Evolutionary conservation across 2,329 filamentous ascomycete genomes (phyloP).

Genomic region (Raffaelea albimanens): DNA sequence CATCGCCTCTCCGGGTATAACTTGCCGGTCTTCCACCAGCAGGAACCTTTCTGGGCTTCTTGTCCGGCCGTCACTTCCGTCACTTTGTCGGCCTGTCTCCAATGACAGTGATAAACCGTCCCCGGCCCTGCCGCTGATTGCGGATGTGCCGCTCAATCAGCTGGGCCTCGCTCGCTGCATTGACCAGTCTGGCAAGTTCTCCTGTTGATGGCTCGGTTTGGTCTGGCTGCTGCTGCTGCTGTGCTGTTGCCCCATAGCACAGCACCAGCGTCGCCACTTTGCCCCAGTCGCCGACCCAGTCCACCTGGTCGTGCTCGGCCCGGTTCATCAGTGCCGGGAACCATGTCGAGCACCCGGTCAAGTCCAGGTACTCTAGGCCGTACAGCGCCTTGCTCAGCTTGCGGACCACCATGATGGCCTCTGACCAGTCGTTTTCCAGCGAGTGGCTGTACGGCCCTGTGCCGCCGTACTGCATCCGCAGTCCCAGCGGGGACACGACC

Average conservation of each 20-base stretch:
- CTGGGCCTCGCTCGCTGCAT: constrained; percentile 7
- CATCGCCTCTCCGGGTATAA: no score
- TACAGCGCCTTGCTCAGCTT: constrained; percentile 46
- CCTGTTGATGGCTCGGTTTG: background rate
- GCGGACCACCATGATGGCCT: constrained; percentile 46
- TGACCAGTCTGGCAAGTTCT: constrained; percentile 5
- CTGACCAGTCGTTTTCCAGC: constrained; percentile 49
- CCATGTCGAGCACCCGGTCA: constrained; percentile 52
- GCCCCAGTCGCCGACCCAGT: constrained; percentile 33
- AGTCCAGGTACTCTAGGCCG: constrained; percentile 49
- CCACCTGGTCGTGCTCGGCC: constrained; percentile 37
- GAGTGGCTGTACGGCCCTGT: constrained; percentile 49
- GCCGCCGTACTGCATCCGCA: constrained; percentile 39
- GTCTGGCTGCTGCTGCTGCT: background rate
- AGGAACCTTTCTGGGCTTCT: no score
- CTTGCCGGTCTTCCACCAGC: no score
- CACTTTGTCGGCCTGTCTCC: constrained; percentile 1
- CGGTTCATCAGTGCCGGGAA: constrained; percentile 33
- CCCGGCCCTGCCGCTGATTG: constrained; percentile 11
- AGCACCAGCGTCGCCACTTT: constrained; percentile 14
- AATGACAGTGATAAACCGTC: constrained; percentile 14
- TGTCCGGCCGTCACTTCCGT: background rate
- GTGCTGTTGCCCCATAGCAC: constrained; percentile 2
- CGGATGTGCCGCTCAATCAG: constrained; percentile 13
- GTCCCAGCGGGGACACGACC: constrained; percentile 33